A percentile compares a stretch with the other conserved stretches of the same genome.
Evolutionary conservation across 129 eudicot species (phyloP).

Genomic region (Chrysanthemum lavandulifolium): DNA sequence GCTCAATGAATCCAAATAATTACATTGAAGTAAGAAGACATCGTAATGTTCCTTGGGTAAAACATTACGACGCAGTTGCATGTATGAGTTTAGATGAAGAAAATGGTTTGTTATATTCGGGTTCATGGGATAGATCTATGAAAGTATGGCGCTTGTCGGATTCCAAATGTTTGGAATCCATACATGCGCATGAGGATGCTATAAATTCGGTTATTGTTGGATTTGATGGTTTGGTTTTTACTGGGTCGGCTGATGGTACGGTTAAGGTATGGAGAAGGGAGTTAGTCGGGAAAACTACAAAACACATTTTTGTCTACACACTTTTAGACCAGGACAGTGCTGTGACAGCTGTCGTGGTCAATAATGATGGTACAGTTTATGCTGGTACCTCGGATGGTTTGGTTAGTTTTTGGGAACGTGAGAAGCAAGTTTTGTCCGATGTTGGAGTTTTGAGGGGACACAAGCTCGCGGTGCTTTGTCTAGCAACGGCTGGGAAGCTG

Average conservation of each 20-base stretch:
- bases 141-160: constrained; percentile 84
- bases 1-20: constrained; percentile 61
- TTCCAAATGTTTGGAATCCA: constrained; percentile 70
- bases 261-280: constrained; percentile 89
- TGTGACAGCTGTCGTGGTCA: constrained; percentile 59
- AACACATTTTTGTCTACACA: constrained; percentile 47
- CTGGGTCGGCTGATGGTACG: constrained; percentile 90
- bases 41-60: constrained; percentile 63
- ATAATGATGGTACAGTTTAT: constrained; percentile 35
- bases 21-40: constrained; percentile 53
- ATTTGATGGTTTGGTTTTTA: constrained; percentile 59
- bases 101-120: constrained; percentile 63
- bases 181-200: constrained; percentile 77
- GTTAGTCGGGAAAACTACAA: constrained; percentile 37
- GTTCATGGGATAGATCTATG: constrained; percentile 79
- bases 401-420: constrained; percentile 61
- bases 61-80: constrained; percentile 78
- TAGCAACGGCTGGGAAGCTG: constrained; percentile 50
- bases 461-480: constrained; percentile 66
- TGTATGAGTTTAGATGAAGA: constrained; percentile 58
- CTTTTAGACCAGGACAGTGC: constrained; percentile 62
- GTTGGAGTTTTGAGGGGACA: constrained; percentile 76
- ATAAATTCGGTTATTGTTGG: constrained; percentile 50
- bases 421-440: constrained; percentile 40
- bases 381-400: constrained; percentile 64